phyloP scores from a whole-genome alignment of 768 basidiomycete species.

The Suillus discolor region DNA sequence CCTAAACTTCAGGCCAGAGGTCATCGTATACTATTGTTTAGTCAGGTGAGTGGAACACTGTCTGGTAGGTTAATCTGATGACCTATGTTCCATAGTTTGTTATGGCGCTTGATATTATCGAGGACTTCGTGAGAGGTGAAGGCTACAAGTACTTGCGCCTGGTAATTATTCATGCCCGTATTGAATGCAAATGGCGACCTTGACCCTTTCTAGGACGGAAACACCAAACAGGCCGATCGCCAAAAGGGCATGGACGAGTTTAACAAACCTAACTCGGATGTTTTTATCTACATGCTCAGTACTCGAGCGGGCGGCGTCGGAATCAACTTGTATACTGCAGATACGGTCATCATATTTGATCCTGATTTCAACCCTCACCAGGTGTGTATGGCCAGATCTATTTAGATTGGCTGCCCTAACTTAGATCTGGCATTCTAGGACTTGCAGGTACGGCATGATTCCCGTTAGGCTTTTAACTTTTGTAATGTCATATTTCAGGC shows the following conservation, averaged over 20 bases:
- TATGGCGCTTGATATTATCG: conserved; percentile 82
- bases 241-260: conserved; percentile 96
- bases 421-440: conserved; percentile 51
- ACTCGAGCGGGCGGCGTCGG: conserved; percentile 94
- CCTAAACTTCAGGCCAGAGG: conserved; percentile 84
- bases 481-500: conserved; percentile 54
- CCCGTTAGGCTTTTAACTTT: background rate
- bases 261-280: conserved; percentile 84
- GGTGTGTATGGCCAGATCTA: conserved; percentile 41
- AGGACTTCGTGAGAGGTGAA: conserved; percentile 88
- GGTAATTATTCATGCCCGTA: conserved; percentile 40
- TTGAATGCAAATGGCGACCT: conserved; percentile 14
- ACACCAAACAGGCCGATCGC: conserved; percentile 79
- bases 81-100: conserved; percentile 62
- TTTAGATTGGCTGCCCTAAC: conserved; percentile 9
- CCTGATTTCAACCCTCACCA: conserved; percentile 99
- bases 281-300: conserved; percentile 89
- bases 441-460: conserved; percentile 67
- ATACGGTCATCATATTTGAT: conserved; percentile 92
- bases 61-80: conserved; percentile 4
- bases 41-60: conserved; percentile 60
- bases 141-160: conserved; percentile 77
- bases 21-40: conserved; percentile 90
- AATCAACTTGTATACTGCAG: conserved; percentile 90
- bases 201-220: conserved; percentile 70